Base-by-base conservation (phyloP, 1,284 basidiomycete genomes). In the Ustilago curta region DNA sequence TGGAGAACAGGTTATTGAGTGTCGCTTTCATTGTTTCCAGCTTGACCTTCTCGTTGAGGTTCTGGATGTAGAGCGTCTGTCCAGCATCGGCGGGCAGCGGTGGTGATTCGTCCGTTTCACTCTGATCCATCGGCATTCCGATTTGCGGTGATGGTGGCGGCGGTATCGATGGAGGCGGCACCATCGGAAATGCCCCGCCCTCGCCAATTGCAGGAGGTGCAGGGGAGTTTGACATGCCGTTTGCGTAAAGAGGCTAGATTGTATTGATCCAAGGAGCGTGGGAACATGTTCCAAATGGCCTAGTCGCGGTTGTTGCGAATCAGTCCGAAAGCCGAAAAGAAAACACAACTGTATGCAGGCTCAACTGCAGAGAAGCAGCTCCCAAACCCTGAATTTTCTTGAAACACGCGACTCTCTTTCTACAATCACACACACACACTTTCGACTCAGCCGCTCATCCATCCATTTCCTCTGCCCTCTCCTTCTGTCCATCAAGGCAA, bases 41-140 rank as follows among this genome's bases (percentile, higher is more conserved):
- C 86, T 93, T 93, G 76, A 99, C 93, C 87, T 93, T 94, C 87
- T 99, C 96, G 85, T 99, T 98, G 82, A 99, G 87, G 86, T 99
- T 99, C 86, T 97, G 93, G 79, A 98, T 91, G 85, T 98, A 99
- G 43, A 99, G 88, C 18, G 96, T 98, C 86, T 96, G 93, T 44
- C 65, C 65, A 12, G 79, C 70, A 27, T 68, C 62, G 1, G 56
- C 29, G 1, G 72, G 72, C 6, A 75, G 59, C n/a, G 62, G 64
- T 32, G 58, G 64, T 42, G 53, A 39, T 21, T 67, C 63, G 9
- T 67, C 56, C 19, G 52, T 23, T 9, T 62, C 51, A 32, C 55
- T 55, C 29, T 64, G 60, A 29, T 64, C 61, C 58, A 60, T 65
- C 3, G 68, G 40, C 54, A 45, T 47, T 27, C 60, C 57, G 19